A percentile compares a stretch with the other conserved stretches of the same genome.
phyloP scores from a whole-genome alignment of 1,139 yeast genomes.

The Kazachstania sp. region DNA sequence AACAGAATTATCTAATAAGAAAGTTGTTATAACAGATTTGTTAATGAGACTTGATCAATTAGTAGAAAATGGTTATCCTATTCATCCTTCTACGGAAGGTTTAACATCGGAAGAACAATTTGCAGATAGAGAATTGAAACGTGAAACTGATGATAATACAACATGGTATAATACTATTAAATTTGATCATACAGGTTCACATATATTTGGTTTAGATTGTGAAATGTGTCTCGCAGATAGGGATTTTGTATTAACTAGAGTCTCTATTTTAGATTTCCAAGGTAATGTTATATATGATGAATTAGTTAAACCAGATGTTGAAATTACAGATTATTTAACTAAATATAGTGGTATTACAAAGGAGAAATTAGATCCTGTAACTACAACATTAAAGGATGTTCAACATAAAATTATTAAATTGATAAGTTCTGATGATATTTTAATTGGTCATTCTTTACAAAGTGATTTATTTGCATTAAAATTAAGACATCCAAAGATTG shows the following conservation, averaged over 20 bases:
- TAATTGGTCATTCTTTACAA: conserved; percentile 69
- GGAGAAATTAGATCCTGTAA: conserved; percentile 52
- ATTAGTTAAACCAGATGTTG: conserved; percentile 65
- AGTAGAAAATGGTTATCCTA: conserved; percentile 47
- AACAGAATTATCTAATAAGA: conserved; percentile 32
- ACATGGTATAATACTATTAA: conserved; percentile 52
- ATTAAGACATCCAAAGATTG: conserved; percentile 52
- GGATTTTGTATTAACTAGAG: conserved; percentile 66
- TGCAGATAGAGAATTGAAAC: conserved; percentile 8
- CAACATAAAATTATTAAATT: conserved; percentile 45
- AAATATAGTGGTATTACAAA: conserved; percentile 79
- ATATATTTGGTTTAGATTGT: conserved; percentile 78
- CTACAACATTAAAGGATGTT: conserved; percentile 57
- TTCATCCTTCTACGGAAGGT: conserved; percentile 37
- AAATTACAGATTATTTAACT: conserved; percentile 73
- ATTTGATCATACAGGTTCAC: conserved; percentile 44
- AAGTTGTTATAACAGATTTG: conserved; percentile 48
- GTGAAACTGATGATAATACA: conserved; percentile 13
- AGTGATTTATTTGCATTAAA: conserved; percentile 55
- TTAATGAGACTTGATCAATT: conserved; percentile 42
- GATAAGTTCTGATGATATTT: conserved; percentile 45
- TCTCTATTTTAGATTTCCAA: conserved; percentile 61
- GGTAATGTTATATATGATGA: conserved; percentile 57
- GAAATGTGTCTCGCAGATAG: conserved; percentile 70
- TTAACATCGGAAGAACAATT: conserved; percentile 12